Conservation (phyloP, 2,329 filamentous ascomycete species). For the Pestalotiopsis sp. region DNA sequence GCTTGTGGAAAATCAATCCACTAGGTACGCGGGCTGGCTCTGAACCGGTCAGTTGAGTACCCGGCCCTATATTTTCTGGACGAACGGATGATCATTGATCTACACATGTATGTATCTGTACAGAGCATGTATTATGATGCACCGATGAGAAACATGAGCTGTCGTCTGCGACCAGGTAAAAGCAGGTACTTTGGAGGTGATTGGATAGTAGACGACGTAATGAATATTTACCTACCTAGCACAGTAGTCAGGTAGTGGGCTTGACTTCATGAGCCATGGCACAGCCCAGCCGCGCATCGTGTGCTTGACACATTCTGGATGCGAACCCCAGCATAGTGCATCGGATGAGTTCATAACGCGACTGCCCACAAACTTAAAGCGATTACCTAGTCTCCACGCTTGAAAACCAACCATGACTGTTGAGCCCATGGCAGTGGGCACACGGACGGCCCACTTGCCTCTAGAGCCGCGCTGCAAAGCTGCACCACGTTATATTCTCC, state of each 20-base stretch:
- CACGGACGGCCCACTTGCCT: constrained; percentile 1
- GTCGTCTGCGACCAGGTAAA: not conserved
- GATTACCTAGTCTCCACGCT: not conserved
- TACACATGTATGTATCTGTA: not conserved
- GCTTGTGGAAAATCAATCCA: not conserved
- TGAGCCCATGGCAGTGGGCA: not conserved
- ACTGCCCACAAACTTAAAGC: not conserved
- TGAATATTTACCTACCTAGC: not conserved
- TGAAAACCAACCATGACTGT: not conserved
- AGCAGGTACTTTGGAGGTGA: not conserved
- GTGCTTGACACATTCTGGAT: not conserved
- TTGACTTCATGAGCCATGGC: not conserved
- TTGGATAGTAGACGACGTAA: not conserved
- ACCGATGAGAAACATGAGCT: not conserved
- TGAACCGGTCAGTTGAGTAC: not conserved
- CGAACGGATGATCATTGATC: not conserved
- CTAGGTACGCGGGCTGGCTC: not conserved
- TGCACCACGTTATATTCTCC: not conserved
- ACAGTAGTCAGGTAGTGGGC: too few species aligned
- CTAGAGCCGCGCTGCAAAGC: constrained; percentile 8
- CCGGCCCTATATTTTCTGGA: not conserved
- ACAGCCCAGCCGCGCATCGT: not conserved
- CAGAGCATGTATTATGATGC: not conserved
- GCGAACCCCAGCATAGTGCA: not conserved
- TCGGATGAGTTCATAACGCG: not conserved